Base-by-base conservation (phyloP, 768 basidiomycete genomes). In the Harrya chromipes region DNA sequence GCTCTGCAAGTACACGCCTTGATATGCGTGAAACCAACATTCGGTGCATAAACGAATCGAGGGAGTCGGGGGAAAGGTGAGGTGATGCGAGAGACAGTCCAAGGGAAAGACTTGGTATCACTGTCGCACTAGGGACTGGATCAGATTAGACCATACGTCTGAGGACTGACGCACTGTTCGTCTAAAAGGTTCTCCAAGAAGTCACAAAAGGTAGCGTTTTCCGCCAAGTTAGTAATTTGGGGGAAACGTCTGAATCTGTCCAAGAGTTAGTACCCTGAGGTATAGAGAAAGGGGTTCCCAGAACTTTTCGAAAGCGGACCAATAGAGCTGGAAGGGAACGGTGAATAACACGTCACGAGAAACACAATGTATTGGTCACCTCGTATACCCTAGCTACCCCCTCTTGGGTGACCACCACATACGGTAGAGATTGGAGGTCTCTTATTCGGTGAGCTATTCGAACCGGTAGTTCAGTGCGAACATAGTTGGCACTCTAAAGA, bases 1-100 rank as follows among this genome's bases (percentile, higher is more conserved):
- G 92, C 63, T 94, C 90, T 4, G 83, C 88, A 20, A 95, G 77
- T 27, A 95, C 93, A 27, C 92, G 83, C 19, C 92, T 79, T 12
- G 91, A 93, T 65, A 94, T 93, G 46, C 92, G 80, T 2, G 92
- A 94, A 42, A 91, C 80, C 10, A 95, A 78, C 92, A 95, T 95
- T 20, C 91, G 82, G 20, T 84, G 80, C 86, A 93, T 90, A 66
- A 93, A 91, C 3, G 87, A 77, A 65, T 94, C 91, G 12, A 94
- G 75, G 35, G 80, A 76, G 50, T 92, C 90, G 0, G 92, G 85
- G 0, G 81, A 74, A 8, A 94, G 78, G 63, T 85, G 81, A 1
- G 83, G 85, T 14, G 91, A 92, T 0, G 90, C 83, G n/a, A 93
- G 75, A 20, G 91, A 90, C 27, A 94, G 72, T 6, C 92, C 90